Percentiles rank a stretch among this genome's conserved stretches.
Evolutionary conservation across 2,329 filamentous ascomycete species (phyloP).

Genomic region (Ophiostoma tasmaniense): DNA sequence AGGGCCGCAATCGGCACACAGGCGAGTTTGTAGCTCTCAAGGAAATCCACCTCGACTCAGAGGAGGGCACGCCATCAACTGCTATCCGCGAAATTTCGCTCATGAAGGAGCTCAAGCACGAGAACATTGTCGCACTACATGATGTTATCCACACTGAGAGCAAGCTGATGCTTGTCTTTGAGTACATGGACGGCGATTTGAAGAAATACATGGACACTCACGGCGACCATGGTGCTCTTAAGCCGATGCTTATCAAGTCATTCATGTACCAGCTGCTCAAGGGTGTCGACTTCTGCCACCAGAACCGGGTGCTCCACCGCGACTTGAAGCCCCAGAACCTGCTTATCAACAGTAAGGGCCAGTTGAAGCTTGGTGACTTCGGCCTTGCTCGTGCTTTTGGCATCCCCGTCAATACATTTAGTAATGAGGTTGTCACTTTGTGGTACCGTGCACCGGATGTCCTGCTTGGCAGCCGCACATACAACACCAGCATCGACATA

Average conservation of each 20-base stretch:
- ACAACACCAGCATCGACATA: conserved; percentile 99
- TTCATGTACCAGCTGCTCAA: conserved; percentile 98
- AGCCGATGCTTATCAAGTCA: conserved; percentile 87
- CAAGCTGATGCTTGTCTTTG: conserved; percentile 98
- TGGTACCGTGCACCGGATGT: conserved; percentile 98
- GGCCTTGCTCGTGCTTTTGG: conserved; percentile 90
- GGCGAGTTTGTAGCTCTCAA: conserved; percentile 95
- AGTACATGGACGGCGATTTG: conserved; percentile 96
- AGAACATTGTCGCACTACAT: conserved; percentile 94
- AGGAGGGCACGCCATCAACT: conserved; percentile 94
- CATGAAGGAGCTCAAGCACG: conserved; percentile 99
- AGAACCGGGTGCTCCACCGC: conserved; percentile 90
- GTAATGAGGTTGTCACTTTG: conserved; percentile 92
- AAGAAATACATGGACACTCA: conserved; percentile 98
- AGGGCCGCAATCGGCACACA: conserved; percentile 93
- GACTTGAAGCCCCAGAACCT: conserved; percentile 96
- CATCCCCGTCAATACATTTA: conserved; percentile 96
- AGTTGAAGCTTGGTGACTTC: conserved; percentile 90
- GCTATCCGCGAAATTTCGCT: conserved; percentile 97
- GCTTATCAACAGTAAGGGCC: conserved; percentile 83
- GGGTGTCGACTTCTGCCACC: conserved; percentile 96
- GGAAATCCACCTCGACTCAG: conserved; percentile 96
- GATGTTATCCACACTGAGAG: conserved; percentile 99
- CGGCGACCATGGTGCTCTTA: conserved; percentile 80
- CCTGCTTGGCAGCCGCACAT: conserved; percentile 83